Evolutionary conservation across 805 yeast species (phyloP), one percentile per base, ranked within the genome.

Genomic region (Teunomyces stri): DNA sequence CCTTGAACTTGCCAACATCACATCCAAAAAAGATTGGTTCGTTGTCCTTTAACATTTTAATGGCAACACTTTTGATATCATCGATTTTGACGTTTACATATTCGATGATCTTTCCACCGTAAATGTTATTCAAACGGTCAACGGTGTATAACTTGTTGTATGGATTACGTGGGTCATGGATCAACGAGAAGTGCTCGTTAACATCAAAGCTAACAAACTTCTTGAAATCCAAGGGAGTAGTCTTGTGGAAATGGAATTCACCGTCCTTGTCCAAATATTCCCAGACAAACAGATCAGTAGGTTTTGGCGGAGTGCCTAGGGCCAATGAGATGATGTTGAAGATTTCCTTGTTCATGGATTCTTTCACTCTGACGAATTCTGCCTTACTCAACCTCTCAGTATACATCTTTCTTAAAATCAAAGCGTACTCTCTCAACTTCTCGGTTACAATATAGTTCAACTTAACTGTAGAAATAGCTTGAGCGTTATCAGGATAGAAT

Each of bases 21-120:
- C 91, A 84, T 9, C 96, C 96, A 60, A 89, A 89, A 72, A 89
- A 89, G 5, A 89, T 88, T 0, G 95, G 85, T 69, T 85, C 85
- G 66, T 87, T 83, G 51, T 72, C 74, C 68, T 84, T 78, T 59
- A 89, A 77, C 68, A 89, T 80, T 57, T 79, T 76, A 34, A 87
- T 80, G 25, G 88, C 87, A 43, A 82, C 74, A 29, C 73, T 58
- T 40, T 89, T 80, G 46, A 89, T 69, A 5, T 70, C 70, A n/a
- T 78, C 78, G 49, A 84, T 76, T 36, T 82, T 82, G 46, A 81
- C 72, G 64, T 89, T 89, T 57, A 89, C 75, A 61, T 89, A 89
- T 39, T 78, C 73, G 27, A 88, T 89, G 31, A 79, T 79, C 54
- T 79, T 79, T n/a, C 86, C 89, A 29, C 82, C 87, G 38, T 73